A percentile compares a stretch with the other conserved stretches of the same genome.
phyloP scores from a whole-genome alignment of 164 flowering plant species.

The Pachysandra terminalis region DNA sequence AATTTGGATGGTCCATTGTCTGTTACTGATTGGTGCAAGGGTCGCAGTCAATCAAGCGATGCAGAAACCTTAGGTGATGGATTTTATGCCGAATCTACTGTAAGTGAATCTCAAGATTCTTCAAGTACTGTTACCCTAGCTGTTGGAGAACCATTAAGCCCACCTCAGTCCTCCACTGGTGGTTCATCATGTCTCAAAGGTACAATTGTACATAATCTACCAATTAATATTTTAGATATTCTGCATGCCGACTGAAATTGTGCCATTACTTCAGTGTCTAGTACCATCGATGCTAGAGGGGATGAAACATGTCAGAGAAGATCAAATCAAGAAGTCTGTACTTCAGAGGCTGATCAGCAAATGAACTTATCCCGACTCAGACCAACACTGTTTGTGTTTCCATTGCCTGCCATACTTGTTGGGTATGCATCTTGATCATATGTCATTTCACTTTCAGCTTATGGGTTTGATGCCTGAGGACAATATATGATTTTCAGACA shows the following conservation, averaged over 20 bases:
- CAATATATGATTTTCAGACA: too few relatives aligned
- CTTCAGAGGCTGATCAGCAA: conserved; percentile 67
- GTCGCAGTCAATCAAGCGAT: conserved; percentile 65
- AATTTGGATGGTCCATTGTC: conserved; percentile 86
- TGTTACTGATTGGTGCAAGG: conserved; percentile 89
- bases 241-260: not conserved
- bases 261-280: conserved; percentile 20
- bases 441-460: not conserved
- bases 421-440: conserved; percentile 53
- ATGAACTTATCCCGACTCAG: conserved; percentile 49
- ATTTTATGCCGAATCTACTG: conserved; percentile 61
- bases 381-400: conserved; percentile 67
- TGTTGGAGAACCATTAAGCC: conserved; percentile 70
- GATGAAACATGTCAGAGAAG: conserved; percentile 64
- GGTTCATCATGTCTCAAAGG: conserved; percentile 61
- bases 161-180: conserved; percentile 49
- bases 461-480: too few relatives aligned
- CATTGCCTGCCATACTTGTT: conserved; percentile 89
- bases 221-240: not conserved
- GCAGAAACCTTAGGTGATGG: conserved; percentile 51
- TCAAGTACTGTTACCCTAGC: conserved; percentile 41
- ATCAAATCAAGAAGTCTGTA: conserved; percentile 44
- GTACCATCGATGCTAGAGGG: conserved; percentile 43
- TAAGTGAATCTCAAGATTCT: conserved; percentile 70
- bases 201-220: conserved; percentile 18